These are phyloP conservation scores for Royoungia palumana DNA, from an alignment of 768 basidiomycete genomes.

Conservation along the genomic window DNA sequence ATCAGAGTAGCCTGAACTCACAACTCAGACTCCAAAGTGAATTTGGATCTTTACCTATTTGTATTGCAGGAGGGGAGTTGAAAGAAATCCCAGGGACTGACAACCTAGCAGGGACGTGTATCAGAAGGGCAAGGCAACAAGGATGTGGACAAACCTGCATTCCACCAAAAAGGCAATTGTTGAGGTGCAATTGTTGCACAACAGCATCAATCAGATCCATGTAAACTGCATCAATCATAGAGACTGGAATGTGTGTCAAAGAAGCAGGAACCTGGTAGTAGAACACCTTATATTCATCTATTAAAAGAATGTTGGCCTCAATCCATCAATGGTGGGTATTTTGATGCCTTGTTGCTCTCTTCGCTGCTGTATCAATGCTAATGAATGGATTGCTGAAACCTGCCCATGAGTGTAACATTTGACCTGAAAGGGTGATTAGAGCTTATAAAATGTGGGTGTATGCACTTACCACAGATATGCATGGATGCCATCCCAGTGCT, in stretches of 20 bases:
- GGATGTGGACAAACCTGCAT: slow-evolving; percentile 46
- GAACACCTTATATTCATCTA: slow-evolving; percentile 30
- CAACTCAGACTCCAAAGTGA: slow-evolving; percentile 74
- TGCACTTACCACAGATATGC: slow-evolving; percentile 38
- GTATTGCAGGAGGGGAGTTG: slow-evolving; percentile 55
- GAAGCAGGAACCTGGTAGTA: too few species aligned
- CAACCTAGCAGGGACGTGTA: slow-evolving; percentile 29
- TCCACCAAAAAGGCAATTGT: slow-evolving; percentile 57
- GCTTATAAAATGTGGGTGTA: too few species aligned
- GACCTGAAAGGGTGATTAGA: slow-evolving; percentile 33
- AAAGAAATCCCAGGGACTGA: slow-evolving; percentile 60
- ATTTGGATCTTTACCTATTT: slow-evolving; percentile 38
- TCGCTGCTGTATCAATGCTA: too few species aligned
- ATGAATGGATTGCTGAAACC: too few species aligned
- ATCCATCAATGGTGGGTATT: too few species aligned
- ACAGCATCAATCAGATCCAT: slow-evolving; percentile 59
- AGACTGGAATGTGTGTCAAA: slow-evolving; percentile 45
- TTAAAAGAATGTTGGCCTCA: too few species aligned
- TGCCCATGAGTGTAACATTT: too few species aligned
- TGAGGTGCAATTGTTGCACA: slow-evolving; percentile 50
- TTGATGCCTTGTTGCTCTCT: too few species aligned
- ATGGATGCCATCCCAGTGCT: slow-evolving; percentile 45
- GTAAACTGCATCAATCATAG: slow-evolving; percentile 64
- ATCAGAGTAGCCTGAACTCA: too few species aligned
- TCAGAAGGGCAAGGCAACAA: not conserved